These are phyloP conservation scores for Physcomitrium patens DNA, from an alignment of 225 moss, liverwort and hornwort species.

Conservation along the genomic window DNA sequence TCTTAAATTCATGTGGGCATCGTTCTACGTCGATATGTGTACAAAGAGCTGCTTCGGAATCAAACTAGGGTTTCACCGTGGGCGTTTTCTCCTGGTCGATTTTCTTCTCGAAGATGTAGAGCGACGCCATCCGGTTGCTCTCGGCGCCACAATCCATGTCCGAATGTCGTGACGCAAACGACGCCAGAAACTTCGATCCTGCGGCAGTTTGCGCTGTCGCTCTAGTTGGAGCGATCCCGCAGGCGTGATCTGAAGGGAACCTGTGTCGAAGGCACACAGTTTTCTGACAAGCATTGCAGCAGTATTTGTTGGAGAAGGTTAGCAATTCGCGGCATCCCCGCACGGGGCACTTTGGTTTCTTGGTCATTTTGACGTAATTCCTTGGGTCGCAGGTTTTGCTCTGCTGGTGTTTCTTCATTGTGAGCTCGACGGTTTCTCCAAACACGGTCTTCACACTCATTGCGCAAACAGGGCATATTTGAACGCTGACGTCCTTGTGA, in stretches of 20 bases:
- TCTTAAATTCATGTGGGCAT: too few relatives aligned
- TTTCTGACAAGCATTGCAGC: conserved; percentile 77
- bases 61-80: conserved; percentile 43
- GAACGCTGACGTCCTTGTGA: conserved; percentile 66
- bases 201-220: conserved; percentile 38
- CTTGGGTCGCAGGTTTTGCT: conserved; percentile 50
- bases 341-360: conserved; percentile 79
- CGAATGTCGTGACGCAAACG: conserved; percentile 39
- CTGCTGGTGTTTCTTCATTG: conserved; percentile 70
- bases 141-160: conserved; percentile 55
- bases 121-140: conserved; percentile 45
- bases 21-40: too few relatives aligned
- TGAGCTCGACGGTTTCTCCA: conserved; percentile 62
- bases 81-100: conserved; percentile 60
- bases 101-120: conserved; percentile 52
- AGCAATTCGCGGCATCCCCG: conserved; percentile 77
- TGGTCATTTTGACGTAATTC: conserved; percentile 46
- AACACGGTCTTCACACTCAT: conserved; percentile 64
- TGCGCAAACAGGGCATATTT: conserved; percentile 67
- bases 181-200: conserved; percentile 48
- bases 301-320: conserved; percentile 86
- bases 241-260: conserved; percentile 73
- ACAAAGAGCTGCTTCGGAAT: too few relatives aligned
- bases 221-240: conserved; percentile 28
- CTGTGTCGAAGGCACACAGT: conserved; percentile 79